Evolutionary conservation across 164 flowering plant genomes (phyloP).

Genomic region (Macadamia tetraphylla): DNA sequence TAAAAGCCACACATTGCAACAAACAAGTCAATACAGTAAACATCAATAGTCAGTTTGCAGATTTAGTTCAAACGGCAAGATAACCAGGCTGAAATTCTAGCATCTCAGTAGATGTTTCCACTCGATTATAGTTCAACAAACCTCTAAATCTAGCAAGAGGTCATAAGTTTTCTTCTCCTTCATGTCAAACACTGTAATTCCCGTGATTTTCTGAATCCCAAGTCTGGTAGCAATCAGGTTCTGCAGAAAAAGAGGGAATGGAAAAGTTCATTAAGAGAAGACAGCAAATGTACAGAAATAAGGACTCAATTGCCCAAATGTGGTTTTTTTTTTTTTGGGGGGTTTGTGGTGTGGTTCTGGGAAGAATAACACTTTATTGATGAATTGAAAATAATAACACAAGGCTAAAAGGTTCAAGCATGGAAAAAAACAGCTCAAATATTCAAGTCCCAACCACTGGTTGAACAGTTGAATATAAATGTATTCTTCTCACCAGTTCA

Average conservation of each 20-base stretch:
- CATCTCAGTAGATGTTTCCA: too few species aligned
- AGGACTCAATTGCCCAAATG: too few species aligned
- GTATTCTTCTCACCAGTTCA: conserved; percentile 53
- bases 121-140: too few species aligned
- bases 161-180: too few species aligned
- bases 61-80: not conserved
- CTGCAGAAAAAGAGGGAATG: conserved; percentile 37
- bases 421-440: not conserved
- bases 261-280: not conserved
- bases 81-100: not conserved
- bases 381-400: too few species aligned
- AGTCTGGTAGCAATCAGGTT: conserved; percentile 77
- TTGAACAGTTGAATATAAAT: not conserved
- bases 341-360: too few species aligned
- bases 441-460: not conserved
- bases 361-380: too few species aligned
- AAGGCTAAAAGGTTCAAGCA: not conserved
- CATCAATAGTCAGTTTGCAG: not conserved
- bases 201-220: conserved; percentile 83
- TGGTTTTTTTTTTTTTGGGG: too few species aligned
- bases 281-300: too few species aligned
- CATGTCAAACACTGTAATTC: conserved; percentile 51
- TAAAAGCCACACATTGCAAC: not conserved
- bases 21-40: too few species aligned
- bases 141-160: too few species aligned